Conservation (phyloP, 2,329 filamentous ascomycete species). For the Penicillium expansum region DNA sequence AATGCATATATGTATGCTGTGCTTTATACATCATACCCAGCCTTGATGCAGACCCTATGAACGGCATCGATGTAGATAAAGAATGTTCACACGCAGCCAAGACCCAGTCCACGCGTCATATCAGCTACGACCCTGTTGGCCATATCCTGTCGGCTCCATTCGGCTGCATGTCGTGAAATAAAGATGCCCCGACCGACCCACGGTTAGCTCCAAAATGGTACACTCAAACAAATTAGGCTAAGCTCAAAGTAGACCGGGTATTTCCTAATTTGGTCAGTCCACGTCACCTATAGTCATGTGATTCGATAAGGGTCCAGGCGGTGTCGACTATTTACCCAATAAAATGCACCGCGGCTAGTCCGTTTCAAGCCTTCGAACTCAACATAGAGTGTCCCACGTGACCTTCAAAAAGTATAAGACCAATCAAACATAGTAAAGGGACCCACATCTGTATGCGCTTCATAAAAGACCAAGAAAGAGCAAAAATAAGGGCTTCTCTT, state of each 20-base stretch:
- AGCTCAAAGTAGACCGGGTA: not conserved
- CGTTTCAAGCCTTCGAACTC: not conserved
- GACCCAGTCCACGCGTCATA: not conserved
- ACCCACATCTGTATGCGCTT: not conserved
- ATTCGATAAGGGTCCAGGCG: not conserved
- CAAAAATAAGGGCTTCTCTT: not conserved
- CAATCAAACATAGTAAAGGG: not conserved
- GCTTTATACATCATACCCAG: not conserved
- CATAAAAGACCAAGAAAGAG: not conserved
- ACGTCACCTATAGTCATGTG: not conserved
- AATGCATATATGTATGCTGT: not conserved
- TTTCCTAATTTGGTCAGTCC: not conserved
- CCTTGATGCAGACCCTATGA: not conserved
- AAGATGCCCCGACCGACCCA: slow-evolving; percentile 1
- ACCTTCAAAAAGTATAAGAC: not conserved
- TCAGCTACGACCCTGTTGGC: not conserved
- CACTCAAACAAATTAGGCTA: not conserved
- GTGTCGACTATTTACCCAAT: not conserved
- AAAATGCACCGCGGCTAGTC: not conserved
- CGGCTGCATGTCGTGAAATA: not conserved
- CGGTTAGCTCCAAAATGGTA: not conserved
- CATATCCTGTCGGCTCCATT: not conserved
- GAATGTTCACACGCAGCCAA: not conserved
- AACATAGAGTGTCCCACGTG: not conserved
- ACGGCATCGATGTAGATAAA: not conserved